These are phyloP conservation scores for Tricladium varicosporioides DNA, from an alignment of 2,329 filamentous ascomycete species.

Conservation along the genomic window DNA sequence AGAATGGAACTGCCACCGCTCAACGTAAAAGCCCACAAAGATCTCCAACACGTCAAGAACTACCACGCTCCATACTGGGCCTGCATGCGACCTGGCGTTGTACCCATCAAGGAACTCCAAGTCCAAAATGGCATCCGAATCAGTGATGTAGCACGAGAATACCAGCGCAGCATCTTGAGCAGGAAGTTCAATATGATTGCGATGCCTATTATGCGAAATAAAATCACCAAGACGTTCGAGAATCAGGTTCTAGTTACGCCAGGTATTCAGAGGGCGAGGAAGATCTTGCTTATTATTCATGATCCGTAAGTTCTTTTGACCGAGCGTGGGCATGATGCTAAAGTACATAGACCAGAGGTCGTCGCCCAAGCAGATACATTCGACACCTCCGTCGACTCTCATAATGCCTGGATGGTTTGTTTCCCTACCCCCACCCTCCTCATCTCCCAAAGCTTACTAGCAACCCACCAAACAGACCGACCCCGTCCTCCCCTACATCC, in stretches of 20 bases:
- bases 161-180: conserved; percentile 70
- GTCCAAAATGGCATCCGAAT: conserved; percentile 60
- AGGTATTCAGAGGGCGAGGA: conserved; percentile 62
- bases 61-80: conserved; percentile 76
- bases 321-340: conserved; percentile 21
- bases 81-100: conserved; percentile 72
- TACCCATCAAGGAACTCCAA: conserved; percentile 52
- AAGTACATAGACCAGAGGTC: conserved; percentile 59
- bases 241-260: conserved; percentile 84
- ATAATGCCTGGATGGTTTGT: conserved; percentile 87
- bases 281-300: conserved; percentile 82
- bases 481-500: conserved; percentile 74
- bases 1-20: conserved; percentile 55
- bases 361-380: conserved; percentile 64
- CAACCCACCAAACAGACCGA: conserved; percentile 62
- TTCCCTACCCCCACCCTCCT: conserved; percentile 15
- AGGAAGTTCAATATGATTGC: conserved; percentile 75
- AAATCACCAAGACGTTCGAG: conserved; percentile 73
- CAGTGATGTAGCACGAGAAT: conserved; percentile 76
- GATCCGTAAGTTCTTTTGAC: conserved; percentile 64
- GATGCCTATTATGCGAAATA: conserved; percentile 73
- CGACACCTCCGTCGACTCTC: conserved; percentile 73
- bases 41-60: conserved; percentile 58
- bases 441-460: conserved; percentile 22
- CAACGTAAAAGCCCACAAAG: conserved; percentile 54